Base-by-base conservation (phyloP, 2,329 filamentous ascomycete species). In the Fusarium aywerte region DNA sequence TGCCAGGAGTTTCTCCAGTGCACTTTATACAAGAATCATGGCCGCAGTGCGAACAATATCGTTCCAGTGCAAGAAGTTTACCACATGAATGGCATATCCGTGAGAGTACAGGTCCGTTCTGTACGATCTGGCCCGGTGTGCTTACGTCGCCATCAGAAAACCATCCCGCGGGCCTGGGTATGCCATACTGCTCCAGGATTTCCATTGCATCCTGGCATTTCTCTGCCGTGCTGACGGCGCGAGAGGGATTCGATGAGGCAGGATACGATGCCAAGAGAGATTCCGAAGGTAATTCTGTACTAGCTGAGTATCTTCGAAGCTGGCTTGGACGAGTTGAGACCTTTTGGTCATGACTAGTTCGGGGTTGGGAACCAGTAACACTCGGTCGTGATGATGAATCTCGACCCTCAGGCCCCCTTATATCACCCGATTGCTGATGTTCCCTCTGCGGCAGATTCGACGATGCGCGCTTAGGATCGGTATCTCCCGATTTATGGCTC, bases 71-170 rank as follows among this genome's bases (percentile, higher is more conserved):
- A 35, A 82, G 78, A 38, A 75, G 76, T 42, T 79, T 77, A 13
- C 80, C 80, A 66, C 85, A 88, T 11, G 83, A 74, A 67, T 87
- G 85, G 61, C 85, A 87, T 25, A 81, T 73, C 51, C 78, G 80
- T 38, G 73, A 70, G 40, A 72, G 69, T 58, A 75, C 76, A 42
- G 60, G 21, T 25, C 38, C 45, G 7, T 23, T 31, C 23, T 59
- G 58, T 8, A 51, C 51, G 40, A 44, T 35, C 59, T 58, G 40
- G 52, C 64, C 58, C 32, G 38, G 44, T 10, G 47, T 48, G 10
- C 33, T 51, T 13, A 48, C 53, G 6, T 77, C 76, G n/a, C 79
- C 77, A 36, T 83, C 80, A 51, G 80, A 81, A 40, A 82, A 75
- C 82, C 81, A 83, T 49, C 81, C 80, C 29, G 77, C 72, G 31